A percentile compares a stretch with the other conserved stretches of the same genome.
Evolutionary conservation across 805 yeast species (phyloP).

Genomic region (Jamesozyma spencerorum): DNA sequence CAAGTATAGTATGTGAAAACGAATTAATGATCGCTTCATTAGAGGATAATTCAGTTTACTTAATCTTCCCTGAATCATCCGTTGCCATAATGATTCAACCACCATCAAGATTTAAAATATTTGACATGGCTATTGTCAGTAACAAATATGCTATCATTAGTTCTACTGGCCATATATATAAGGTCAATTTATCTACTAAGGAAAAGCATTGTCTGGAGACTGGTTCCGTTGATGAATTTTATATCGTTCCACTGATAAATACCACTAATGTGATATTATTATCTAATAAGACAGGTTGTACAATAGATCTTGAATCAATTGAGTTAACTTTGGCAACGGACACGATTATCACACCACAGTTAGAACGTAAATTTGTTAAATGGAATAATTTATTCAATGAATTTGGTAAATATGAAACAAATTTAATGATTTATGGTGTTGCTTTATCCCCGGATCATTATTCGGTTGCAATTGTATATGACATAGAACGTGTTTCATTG

Average conservation of each 20-base stretch:
- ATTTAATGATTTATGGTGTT: slow-evolving; percentile 22
- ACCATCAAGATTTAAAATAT: slow-evolving; percentile 15
- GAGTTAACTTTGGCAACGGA: slow-evolving; percentile 12
- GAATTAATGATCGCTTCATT: slow-evolving; percentile 9
- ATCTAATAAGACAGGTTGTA: slow-evolving; percentile 15
- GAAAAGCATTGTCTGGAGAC: background rate
- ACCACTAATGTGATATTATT: slow-evolving; percentile 11
- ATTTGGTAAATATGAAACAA: slow-evolving; percentile 22
- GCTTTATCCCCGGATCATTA: slow-evolving; percentile 24
- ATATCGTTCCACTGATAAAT: slow-evolving; percentile 14
- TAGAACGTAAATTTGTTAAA: slow-evolving; percentile 21
- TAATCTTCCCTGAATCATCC: slow-evolving; percentile 2
- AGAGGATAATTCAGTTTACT: slow-evolving; percentile 21
- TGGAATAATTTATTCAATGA: slow-evolving; percentile 24
- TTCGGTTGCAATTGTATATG: slow-evolving; percentile 22
- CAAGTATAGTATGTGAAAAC: slow-evolving; percentile 12
- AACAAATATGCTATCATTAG: slow-evolving; percentile 9
- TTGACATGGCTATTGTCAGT: slow-evolving; percentile 13
- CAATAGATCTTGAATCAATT: slow-evolving; percentile 9
- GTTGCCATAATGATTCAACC: background rate
- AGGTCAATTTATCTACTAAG: slow-evolving; percentile 5
- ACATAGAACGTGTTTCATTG: slow-evolving; percentile 21
- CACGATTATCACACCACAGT: slow-evolving; percentile 16
- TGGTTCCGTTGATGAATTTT: slow-evolving; percentile 12
- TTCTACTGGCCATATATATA: slow-evolving; percentile 11